phyloP scores from a whole-genome alignment of 805 yeast genomes.

The Martiniozyma abietophila region DNA sequence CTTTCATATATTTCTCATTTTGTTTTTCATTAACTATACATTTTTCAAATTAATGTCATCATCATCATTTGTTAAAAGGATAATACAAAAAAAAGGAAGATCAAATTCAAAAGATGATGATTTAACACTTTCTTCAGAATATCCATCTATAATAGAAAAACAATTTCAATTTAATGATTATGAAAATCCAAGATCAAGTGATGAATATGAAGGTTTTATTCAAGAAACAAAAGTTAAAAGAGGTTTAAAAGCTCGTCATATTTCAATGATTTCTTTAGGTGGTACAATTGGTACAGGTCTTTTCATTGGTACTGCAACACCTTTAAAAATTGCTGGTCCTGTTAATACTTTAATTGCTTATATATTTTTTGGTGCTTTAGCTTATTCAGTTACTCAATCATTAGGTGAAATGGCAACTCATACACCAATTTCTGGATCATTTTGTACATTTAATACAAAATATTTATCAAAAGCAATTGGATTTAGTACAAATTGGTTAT shows the following conservation, averaged over 20 bases:
- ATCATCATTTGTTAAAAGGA: too few species aligned
- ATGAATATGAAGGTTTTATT: constrained; percentile 8
- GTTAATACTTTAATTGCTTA: constrained; percentile 56
- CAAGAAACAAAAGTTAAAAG: constrained; percentile 28
- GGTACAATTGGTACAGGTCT: constrained; percentile 77
- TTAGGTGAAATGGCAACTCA: constrained; percentile 75
- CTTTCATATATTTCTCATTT: too few species aligned
- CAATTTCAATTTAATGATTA: not conserved
- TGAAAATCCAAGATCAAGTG: not conserved
- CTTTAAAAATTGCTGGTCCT: constrained; percentile 54
- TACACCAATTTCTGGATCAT: constrained; percentile 58
- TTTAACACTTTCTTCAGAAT: too few species aligned
- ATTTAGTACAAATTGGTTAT: constrained; percentile 59
- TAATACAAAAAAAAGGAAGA: too few species aligned
- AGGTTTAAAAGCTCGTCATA: constrained; percentile 53
- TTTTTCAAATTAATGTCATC: too few species aligned
- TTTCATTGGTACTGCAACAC: constrained; percentile 52
- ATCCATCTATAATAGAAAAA: constrained; percentile 2
- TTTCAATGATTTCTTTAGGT: constrained; percentile 67
- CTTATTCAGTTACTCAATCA: constrained; percentile 56
- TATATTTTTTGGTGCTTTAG: constrained; percentile 54
- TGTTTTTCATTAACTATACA: too few species aligned
- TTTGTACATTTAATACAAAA: constrained; percentile 61
- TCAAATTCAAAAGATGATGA: too few species aligned
- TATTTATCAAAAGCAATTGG: constrained; percentile 66